Conservation (phyloP, 2,329 filamentous ascomycete genomes). For the Aspergillus felis region DNA sequence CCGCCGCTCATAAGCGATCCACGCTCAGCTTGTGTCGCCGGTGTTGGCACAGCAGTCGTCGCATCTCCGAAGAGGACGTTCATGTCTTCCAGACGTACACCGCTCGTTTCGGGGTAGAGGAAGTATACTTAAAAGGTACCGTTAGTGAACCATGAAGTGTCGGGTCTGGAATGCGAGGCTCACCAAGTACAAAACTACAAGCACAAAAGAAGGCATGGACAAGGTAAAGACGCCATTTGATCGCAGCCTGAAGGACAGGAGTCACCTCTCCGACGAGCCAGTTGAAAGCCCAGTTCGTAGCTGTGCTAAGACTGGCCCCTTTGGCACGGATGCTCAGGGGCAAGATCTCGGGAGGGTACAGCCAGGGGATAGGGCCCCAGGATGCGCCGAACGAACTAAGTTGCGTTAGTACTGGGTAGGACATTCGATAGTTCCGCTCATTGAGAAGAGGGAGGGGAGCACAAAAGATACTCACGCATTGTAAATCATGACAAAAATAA, state of each 20-base stretch:
- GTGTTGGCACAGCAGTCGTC: slow-evolving; percentile 76
- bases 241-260: slow-evolving; percentile 84
- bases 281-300: slow-evolving; percentile 97
- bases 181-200: slow-evolving; percentile 91
- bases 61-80: slow-evolving; percentile 90
- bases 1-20: slow-evolving; percentile 74
- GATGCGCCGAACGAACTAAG: slow-evolving; percentile 75
- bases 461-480: slow-evolving; percentile 56
- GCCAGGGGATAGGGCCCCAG: slow-evolving; percentile 98
- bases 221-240: slow-evolving; percentile 90
- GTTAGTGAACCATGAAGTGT: slow-evolving; percentile 4
- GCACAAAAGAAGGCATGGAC: slow-evolving; percentile 97
- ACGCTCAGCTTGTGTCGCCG: slow-evolving; percentile 70
- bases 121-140: slow-evolving; percentile 70
- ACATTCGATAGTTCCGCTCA: background rate
- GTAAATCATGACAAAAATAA: slow-evolving; percentile 96
- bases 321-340: slow-evolving; percentile 95
- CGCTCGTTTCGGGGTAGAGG: slow-evolving; percentile 94
- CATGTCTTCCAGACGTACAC: slow-evolving; percentile 95
- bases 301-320: slow-evolving; percentile 92
- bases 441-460: background rate
- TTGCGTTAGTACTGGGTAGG: background rate
- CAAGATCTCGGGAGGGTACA: slow-evolving; percentile 98
- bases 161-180: slow-evolving; percentile 40
- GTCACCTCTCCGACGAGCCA: slow-evolving; percentile 96